These are phyloP conservation scores for Glomus cerebriforme DNA, from an alignment of 192 early-diverging fungal species.

Conservation along the genomic window DNA sequence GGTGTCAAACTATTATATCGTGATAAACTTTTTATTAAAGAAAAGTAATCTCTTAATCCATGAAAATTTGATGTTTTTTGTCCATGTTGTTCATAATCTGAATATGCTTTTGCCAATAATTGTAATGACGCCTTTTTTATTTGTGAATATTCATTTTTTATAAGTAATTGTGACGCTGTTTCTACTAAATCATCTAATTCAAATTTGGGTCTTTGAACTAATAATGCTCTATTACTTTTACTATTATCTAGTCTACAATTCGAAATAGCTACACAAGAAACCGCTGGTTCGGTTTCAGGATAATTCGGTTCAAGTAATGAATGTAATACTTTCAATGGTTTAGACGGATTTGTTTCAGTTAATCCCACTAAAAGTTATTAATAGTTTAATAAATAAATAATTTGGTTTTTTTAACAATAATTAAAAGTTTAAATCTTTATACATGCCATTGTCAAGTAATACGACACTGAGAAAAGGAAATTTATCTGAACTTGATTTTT, in stretches of 20 bases:
- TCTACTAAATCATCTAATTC: slow-evolving; percentile 15
- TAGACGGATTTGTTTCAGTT: slow-evolving; percentile 21
- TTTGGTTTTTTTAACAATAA: too few relatives aligned
- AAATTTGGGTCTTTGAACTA: slow-evolving; percentile 21
- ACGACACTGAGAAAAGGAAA: slow-evolving; percentile 4
- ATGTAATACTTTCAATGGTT: slow-evolving; percentile 27
- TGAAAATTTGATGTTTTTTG: slow-evolving; percentile 28
- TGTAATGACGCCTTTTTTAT: neutral
- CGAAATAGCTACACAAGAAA: too few relatives aligned
- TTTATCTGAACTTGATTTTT: neutral
- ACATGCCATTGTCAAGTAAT: neutral
- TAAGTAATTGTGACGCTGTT: neutral
- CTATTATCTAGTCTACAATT: slow-evolving; percentile 8
- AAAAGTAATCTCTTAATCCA: slow-evolving; percentile 18
- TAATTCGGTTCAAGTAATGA: neutral
- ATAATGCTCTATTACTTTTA: slow-evolving; percentile 14
- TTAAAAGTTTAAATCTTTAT: too few relatives aligned
- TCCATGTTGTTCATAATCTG: neutral
- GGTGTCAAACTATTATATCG: neutral
- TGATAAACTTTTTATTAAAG: neutral
- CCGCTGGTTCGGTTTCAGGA: neutral
- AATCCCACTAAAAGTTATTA: neutral
- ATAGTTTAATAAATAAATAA: too few relatives aligned
- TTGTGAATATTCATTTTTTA: neutral
- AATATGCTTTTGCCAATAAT: neutral